Conservation (phyloP, 805 yeast species). For the Sporopachydermia quercuum region DNA sequence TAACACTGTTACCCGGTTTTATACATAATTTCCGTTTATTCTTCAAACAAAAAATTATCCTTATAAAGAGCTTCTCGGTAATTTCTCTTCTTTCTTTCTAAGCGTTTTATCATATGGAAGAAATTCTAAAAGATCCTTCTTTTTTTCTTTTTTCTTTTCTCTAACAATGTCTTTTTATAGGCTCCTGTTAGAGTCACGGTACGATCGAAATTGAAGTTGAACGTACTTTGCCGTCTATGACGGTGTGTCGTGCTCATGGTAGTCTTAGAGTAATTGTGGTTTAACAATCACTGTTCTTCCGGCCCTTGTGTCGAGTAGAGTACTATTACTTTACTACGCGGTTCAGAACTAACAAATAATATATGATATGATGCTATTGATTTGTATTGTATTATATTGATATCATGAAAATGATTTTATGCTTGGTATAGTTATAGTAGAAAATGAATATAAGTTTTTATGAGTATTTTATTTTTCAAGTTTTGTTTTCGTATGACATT, state of each 20-base stretch:
- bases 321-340: conserved; percentile 54
- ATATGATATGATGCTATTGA: conserved; percentile 2
- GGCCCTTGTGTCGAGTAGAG: conserved; percentile 49
- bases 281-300: conserved; percentile 25
- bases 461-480: too few relatives aligned
- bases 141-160: background rate
- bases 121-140: background rate
- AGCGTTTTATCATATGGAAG: background rate
- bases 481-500: too few relatives aligned
- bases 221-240: conserved; percentile 13
- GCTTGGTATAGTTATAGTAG: too few relatives aligned
- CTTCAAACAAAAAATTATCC: too few relatives aligned
- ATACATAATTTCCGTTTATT: too few relatives aligned
- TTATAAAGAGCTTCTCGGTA: too few relatives aligned
- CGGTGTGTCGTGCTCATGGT: conserved; percentile 80
- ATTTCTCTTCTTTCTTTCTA: background rate
- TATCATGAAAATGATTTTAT: too few relatives aligned
- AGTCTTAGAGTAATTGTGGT: conserved; percentile 54
- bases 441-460: too few relatives aligned
- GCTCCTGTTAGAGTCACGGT: conserved; percentile 28
- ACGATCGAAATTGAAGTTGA: conserved; percentile 19
- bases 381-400: too few relatives aligned
- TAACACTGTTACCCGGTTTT: too few relatives aligned
- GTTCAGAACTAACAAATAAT: conserved; percentile 52
- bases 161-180: background rate